Percentiles rank a stretch among this genome's conserved stretches.
These are phyloP conservation scores for Cercospora zeina DNA, from an alignment of 2,329 filamentous ascomycete genomes.

Conservation along the genomic window DNA sequence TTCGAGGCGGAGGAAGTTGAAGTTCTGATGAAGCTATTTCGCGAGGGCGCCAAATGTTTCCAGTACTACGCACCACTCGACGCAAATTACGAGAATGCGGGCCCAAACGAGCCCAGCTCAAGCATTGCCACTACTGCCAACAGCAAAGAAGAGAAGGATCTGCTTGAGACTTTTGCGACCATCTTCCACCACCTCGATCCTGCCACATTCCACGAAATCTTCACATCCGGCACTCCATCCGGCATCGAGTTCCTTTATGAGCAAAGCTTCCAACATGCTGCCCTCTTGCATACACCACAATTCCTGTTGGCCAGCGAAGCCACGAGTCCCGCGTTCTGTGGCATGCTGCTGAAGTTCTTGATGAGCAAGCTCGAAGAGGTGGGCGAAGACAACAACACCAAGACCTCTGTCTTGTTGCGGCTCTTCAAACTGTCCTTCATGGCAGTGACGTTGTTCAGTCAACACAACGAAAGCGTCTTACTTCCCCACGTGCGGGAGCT, in stretches of 20 bases:
- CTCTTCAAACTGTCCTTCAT: conserved; percentile 99
- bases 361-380: conserved; percentile 97
- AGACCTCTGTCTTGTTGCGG: conserved; percentile 85
- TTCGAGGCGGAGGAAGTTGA: conserved; percentile 97
- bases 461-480: conserved; percentile 92
- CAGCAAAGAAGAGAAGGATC: conserved; percentile 93
- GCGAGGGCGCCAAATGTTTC: conserved; percentile 93
- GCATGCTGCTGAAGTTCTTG: conserved; percentile 94
- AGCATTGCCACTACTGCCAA: conserved; percentile 75
- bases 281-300: conserved; percentile 90
- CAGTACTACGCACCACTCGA: conserved; percentile 94
- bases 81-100: conserved; percentile 67
- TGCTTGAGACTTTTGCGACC: conserved; percentile 95
- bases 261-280: conserved; percentile 96
- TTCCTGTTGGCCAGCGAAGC: conserved; percentile 99
- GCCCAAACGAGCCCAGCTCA: conserved; percentile 67
- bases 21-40: conserved; percentile 95
- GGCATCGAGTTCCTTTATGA: conserved; percentile 96
- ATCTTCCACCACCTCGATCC: conserved; percentile 99
- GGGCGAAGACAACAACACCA: conserved; percentile 85
- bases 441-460: conserved; percentile 94
- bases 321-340: conserved; percentile 94
- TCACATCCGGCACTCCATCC: conserved; percentile 47
- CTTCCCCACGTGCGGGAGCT: conserved; percentile 96
- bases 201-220: conserved; percentile 97